Base-by-base conservation (phyloP, 306 rosid species). In the Trichosanthes truncata region DNA sequence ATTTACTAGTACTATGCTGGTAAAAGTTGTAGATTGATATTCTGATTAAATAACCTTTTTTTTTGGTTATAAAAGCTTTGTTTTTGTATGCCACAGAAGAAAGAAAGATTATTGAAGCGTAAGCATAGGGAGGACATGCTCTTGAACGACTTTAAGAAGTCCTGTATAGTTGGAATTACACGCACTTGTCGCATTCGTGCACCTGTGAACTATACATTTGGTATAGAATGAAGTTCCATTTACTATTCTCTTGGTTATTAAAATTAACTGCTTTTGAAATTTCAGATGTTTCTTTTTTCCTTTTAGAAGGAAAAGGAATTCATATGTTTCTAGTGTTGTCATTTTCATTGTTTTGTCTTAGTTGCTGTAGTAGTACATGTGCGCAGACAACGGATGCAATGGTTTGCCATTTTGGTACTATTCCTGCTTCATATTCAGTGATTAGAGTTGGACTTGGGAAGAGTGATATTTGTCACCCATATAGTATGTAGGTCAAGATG, bases 181-280 rank as follows among this genome's bases (percentile, higher is more conserved):
- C 91, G 96, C 56, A 83, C 93, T 46, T 89, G 89, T 89, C 93
- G 90, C 81, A 82, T 65, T 69, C 88, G 90, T 66, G 81, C 83
- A 79, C 87, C 90, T 75, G 80, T 93, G 83, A 88, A 57, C 84
- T 93, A 93, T 86, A 84, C 92, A 63, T 89, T 84, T 57, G 98
- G 97, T 91, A 87, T 81, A 81, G 73, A 45, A 43, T 26, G 65
- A 33, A 77, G 17, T 61, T 79, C 45, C 6, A 59, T 43, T 76
- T 63, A 41, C 75, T 56, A 38, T 15, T 61, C 68, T 41, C 31
- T 29, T 17, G 79, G 78, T 31, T 51, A 74, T 74, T 53, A 31
- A 73, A 15, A 48, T 9, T 51, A 49, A 18, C 78, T 51, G 78
- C 61, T 18, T 74, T 74, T 49, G 62, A 1, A 74, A 48, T 74